Base-by-base conservation (phyloP, 2,329 filamentous ascomycete species). In the Cercospora nicotianae region DNA sequence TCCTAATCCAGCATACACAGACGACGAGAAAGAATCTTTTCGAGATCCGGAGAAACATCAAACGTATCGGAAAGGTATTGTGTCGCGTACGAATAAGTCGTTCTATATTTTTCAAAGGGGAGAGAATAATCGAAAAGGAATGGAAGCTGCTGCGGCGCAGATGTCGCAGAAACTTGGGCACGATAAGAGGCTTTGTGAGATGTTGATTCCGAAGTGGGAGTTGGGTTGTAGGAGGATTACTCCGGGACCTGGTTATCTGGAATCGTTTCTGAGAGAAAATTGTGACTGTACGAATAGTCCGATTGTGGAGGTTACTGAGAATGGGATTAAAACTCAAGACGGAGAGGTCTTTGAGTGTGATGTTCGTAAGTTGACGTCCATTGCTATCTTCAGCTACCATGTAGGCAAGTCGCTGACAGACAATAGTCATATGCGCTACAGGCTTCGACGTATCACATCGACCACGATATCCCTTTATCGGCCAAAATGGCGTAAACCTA, bases 191-290 rank as follows among this genome's bases (percentile, higher is more conserved):
- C 76, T 81, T 36, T 77, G 77, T 60, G 76, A 80, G 4, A 73
- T 76, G 18, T 72, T 83, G 12, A 74, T 81, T 1, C 81, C 81
- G 1, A 75, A 75, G 9, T 83, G 81, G 66, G 76, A 79, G 0
- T 80, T 80, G 3, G 83, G 75, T n/a, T 79, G 70, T 12, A 63
- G 69, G 60, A 64, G 69, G 23, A 71, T 84, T 10, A 85, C 84
- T 0, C 84, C 84, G 0, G 84, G 84, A 0, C 81, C 81, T 42
- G 83, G 83, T 0, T 86, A 83, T 70, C 80, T 86, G 12, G 81
- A 85, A 70, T 80, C 84, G 80, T 74, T 84, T 51, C 74, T 75
- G 2, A 67, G 80, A 65, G 77, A 78, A 13, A 85, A 86, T 51
- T 82, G 84, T 2, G 72, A 78, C 18, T 76, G 79, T 3, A 77